These are phyloP conservation scores for Pneumocystis carinii DNA, from an alignment of 1,139 yeast species.

Conservation along the genomic window DNA sequence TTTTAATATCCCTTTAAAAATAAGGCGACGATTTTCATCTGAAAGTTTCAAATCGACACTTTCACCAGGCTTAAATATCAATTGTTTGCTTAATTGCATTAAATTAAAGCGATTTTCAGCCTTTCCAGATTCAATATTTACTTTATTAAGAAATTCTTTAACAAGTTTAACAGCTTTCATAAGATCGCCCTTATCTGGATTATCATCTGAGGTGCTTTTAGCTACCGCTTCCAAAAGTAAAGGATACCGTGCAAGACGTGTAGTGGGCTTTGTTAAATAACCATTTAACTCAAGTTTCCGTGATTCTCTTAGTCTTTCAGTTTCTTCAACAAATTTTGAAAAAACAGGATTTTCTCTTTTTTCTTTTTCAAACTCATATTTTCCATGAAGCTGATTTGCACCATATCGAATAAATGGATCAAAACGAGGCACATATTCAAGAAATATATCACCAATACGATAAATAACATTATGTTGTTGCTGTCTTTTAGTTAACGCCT, in stretches of 20 bases:
- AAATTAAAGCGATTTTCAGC: slow-evolving; percentile 86
- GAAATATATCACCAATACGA: slow-evolving; percentile 71
- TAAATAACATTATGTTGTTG: slow-evolving; percentile 75
- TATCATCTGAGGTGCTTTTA: slow-evolving; percentile 61
- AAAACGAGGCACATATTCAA: slow-evolving; percentile 71
- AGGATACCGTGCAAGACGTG: slow-evolving; percentile 91
- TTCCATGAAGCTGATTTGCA: slow-evolving; percentile 92
- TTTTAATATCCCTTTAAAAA: slow-evolving; percentile 64
- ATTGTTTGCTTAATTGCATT: slow-evolving; percentile 66
- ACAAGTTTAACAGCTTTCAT: slow-evolving; percentile 62
- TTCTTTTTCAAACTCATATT: slow-evolving; percentile 89
- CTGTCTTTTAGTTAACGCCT: slow-evolving; percentile 77
- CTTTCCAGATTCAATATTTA: slow-evolving; percentile 84
- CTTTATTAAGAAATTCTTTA: slow-evolving; percentile 59
- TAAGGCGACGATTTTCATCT: slow-evolving; percentile 63
- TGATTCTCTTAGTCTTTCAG: slow-evolving; percentile 77
- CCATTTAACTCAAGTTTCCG: slow-evolving; percentile 84
- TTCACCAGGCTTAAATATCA: slow-evolving; percentile 65
- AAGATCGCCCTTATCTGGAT: slow-evolving; percentile 59
- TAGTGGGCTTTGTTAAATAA: slow-evolving; percentile 85
- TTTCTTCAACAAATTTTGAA: slow-evolving; percentile 83
- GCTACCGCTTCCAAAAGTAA: slow-evolving; percentile 66
- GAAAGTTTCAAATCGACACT: slow-evolving; percentile 73
- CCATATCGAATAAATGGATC: slow-evolving; percentile 88
- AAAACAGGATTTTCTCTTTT: slow-evolving; percentile 78